Evolutionary conservation across 208 protist species (phyloP), one percentile per base, ranked within the genome.

Genomic region (Trypanosoma mega): DNA sequence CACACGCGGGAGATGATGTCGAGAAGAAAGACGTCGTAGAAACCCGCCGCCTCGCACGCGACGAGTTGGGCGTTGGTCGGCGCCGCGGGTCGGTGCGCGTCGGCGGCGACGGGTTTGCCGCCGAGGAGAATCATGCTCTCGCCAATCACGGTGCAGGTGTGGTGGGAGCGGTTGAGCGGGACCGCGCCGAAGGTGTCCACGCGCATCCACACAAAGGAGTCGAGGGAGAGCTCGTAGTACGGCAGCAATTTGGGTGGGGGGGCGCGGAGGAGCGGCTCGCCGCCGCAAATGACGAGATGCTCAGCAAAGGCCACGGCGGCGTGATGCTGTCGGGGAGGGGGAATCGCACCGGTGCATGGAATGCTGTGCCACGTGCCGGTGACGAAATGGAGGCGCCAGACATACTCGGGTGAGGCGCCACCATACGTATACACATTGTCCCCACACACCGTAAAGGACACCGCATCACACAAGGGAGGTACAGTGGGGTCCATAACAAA

Each of bases 201-300:
- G 14, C 12, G 39, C 33, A 31, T 8, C 72, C 72, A 77, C 33
- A 46, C 57, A 26, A 51, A 68, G 0, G 65, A 64, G 20, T 69
- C 45, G 12, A 74, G 37, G 2, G 5, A 24, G 0, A 76, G 56
- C 60, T 76, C 71, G 44, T 76, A 76, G 52, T 74, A 76, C n/a
- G 44, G 24, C 18, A 72, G 39, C 1, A 41, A 16, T n/a, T 23
- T 51, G 7, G 62, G 36, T 12, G 21, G n/a, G 20, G 34, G 47
- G 34, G 21, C 30, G 4, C 43, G 9, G 16, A 31, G 20, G 20
- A 69, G n/a, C 1, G 45, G 53, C 16, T 69, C 63, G 39, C 65
- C 66, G 14, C 66, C 66, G 23, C 20, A 62, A 4, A 72, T 12
- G 27, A 66, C 44, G 8, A 72, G 45, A 51, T 64, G 37, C 7